Base-by-base conservation (phyloP, 768 basidiomycete genomes). In the Dacryopinax primogenitus region DNA sequence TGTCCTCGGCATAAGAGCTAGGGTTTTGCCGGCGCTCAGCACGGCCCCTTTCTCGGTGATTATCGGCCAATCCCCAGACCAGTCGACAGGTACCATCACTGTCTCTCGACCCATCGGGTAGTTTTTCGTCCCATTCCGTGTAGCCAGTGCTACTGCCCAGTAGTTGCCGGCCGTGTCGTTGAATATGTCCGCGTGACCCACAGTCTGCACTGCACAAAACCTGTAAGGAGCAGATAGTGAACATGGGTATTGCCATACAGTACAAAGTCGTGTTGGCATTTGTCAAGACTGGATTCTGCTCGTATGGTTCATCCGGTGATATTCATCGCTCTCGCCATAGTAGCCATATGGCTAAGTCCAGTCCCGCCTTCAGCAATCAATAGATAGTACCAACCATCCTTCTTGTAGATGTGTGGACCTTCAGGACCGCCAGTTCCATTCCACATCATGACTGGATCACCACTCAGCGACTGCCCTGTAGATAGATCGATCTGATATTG, bases 161-260 rank as follows among this genome's bases (percentile, higher is more conserved):
- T 75, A 77, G 39, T 73, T 71, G 0, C 76, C 76, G 9, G 67
- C 64, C 0, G 62, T 68, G 61, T 76, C 76, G 62, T 75, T 71
- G 63, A 77, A 72, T 1, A 78, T 39, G 66, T 78, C 77, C 21
- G 75, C 72, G 66, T 78, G 77, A 1, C 77, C 77, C 7, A 77
- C 75, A 2, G 76, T 75, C 67, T 75, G 75, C 41, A 77, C 74
- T 39, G 68, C 64, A 34, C 63, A 39, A 58, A 26, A 30, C n/a
- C 23, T 18, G 51, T 58, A 3, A 58, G 51, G 7, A 9, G 23
- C 7, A 47, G 23, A 26, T 26, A 13, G 23, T 7, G 45, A 11
- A 28, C 13, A 9, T 3, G 32, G 51, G 26, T 3, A n/a, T n/a
- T n/a, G 30, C 26, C 51, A 9, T 58, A 58, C 51, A 30, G 30